Evolutionary conservation across 2,329 filamentous ascomycete genomes (phyloP).

Genomic region (Blastomyces gilchristii): DNA sequence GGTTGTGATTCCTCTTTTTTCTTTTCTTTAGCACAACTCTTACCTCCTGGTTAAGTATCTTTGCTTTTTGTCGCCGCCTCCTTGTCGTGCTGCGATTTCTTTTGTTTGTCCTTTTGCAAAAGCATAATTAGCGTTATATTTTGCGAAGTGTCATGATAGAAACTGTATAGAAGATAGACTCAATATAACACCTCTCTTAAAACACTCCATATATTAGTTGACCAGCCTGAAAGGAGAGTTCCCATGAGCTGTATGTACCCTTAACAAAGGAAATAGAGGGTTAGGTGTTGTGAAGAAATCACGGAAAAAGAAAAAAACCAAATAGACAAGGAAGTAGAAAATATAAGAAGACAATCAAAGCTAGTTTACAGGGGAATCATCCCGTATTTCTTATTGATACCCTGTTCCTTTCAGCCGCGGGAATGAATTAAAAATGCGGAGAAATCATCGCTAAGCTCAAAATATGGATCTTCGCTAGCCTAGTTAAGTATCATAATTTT

Average conservation of each 20-base stretch:
- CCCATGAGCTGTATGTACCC: not conserved
- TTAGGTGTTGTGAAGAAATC: too few species aligned
- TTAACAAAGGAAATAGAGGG: not conserved
- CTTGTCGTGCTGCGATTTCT: not conserved
- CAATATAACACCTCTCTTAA: not conserved
- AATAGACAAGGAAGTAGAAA: not conserved
- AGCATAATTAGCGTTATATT: not conserved
- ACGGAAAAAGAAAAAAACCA: not conserved
- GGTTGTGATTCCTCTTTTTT: constrained; percentile 20
- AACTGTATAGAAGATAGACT: not conserved
- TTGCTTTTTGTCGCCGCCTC: too few species aligned
- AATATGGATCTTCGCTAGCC: too few species aligned
- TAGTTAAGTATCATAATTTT: too few species aligned
- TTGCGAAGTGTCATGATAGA: not conserved
- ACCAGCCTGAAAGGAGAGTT: not conserved
- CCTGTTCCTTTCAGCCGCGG: not conserved
- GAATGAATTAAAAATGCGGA: not conserved
- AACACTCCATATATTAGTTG: not conserved
- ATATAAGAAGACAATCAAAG: not conserved
- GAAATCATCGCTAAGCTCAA: not conserved
- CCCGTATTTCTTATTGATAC: not conserved
- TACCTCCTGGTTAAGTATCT: not conserved
- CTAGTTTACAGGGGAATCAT: not conserved
- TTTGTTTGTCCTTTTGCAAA: not conserved
- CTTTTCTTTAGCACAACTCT: constrained; percentile 6